phyloP scores from a whole-genome alignment of 805 yeast species.

The Kazachstania bromeliacearum region DNA sequence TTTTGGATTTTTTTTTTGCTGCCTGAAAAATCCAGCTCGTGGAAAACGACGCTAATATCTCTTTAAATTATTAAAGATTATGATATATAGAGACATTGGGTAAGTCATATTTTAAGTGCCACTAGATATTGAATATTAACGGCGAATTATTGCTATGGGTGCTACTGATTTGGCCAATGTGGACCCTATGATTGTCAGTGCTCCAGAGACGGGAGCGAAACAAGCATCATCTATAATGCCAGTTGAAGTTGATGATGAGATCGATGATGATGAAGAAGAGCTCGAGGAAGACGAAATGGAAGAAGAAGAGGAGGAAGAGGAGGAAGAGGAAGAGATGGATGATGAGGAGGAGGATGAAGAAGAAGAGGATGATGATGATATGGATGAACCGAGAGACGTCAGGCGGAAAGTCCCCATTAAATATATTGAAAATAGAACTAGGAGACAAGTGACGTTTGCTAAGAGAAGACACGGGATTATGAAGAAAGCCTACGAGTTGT shows the following conservation, averaged over 20 bases:
- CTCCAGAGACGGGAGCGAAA: not conserved
- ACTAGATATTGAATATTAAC: too few relatives aligned
- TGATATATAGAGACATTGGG: too few relatives aligned
- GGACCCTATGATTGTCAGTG: not conserved
- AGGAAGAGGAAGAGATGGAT: slow-evolving; percentile 4
- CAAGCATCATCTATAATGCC: not conserved
- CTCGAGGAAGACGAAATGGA: slow-evolving; percentile 5
- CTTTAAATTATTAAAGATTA: too few relatives aligned
- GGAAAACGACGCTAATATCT: too few relatives aligned
- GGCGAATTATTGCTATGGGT: too few relatives aligned
- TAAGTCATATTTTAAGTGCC: too few relatives aligned
- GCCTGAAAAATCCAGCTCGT: too few relatives aligned
- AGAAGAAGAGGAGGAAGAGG: slow-evolving; percentile 1
- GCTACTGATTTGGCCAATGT: not conserved
- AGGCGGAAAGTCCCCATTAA: slow-evolving; percentile 39
- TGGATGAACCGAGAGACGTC: slow-evolving; percentile 3
- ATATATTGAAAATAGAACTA: slow-evolving; percentile 88
- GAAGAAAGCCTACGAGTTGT: slow-evolving; percentile 95
- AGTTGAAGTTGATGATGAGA: slow-evolving; percentile 4
- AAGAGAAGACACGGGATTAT: slow-evolving; percentile 96
- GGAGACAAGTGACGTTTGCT: slow-evolving; percentile 95
- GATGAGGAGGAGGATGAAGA: slow-evolving; percentile 6
- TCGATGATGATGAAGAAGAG: slow-evolving; percentile 5
- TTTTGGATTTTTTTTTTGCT: slow-evolving; percentile 5
- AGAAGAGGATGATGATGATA: slow-evolving; percentile 5